Percentiles rank a stretch among this genome's conserved stretches.
Conservation (phyloP, 2,329 filamentous ascomycete species). For the Paraphaeosphaeria sporulosa region DNA sequence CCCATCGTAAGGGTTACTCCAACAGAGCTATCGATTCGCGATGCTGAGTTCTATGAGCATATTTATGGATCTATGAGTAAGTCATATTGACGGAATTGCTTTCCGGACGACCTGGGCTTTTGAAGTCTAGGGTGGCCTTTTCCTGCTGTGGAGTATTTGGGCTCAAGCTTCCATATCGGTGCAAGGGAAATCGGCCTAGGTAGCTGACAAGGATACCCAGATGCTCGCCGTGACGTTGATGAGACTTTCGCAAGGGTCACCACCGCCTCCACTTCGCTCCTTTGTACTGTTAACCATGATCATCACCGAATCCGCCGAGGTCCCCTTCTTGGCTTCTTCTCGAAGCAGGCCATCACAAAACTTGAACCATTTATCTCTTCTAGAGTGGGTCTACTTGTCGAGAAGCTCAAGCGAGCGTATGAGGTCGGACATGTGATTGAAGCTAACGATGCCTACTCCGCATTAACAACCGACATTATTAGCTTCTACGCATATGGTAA, state of each 20-base stretch:
- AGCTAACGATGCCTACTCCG: constrained; percentile 11
- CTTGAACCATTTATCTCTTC: constrained; percentile 31
- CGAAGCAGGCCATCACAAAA: constrained; percentile 23
- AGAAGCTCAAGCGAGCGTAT: constrained; percentile 11
- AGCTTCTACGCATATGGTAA: constrained; percentile 20
- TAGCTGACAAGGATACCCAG: background rate
- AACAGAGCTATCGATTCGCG: constrained; percentile 28
- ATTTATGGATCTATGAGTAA: constrained; percentile 13
- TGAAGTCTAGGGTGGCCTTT: background rate
- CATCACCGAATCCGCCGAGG: constrained; percentile 32
- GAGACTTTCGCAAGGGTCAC: background rate
- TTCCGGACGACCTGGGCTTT: background rate
- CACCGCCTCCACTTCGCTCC: constrained; percentile 3
- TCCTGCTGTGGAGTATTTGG: background rate
- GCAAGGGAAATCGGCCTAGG: background rate
- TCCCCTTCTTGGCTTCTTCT: constrained; percentile 37
- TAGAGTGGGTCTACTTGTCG: constrained; percentile 15
- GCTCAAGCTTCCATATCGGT: background rate
- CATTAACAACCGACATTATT: constrained; percentile 25
- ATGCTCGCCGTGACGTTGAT: constrained; percentile 13
- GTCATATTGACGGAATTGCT: background rate
- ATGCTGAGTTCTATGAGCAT: constrained; percentile 24
- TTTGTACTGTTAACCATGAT: constrained; percentile 28
- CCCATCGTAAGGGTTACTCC: constrained; percentile 28
- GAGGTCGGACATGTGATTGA: constrained; percentile 9